phyloP scores from a whole-genome alignment of 2,329 filamentous ascomycete genomes.

The Pyrenochaeta sp. region DNA sequence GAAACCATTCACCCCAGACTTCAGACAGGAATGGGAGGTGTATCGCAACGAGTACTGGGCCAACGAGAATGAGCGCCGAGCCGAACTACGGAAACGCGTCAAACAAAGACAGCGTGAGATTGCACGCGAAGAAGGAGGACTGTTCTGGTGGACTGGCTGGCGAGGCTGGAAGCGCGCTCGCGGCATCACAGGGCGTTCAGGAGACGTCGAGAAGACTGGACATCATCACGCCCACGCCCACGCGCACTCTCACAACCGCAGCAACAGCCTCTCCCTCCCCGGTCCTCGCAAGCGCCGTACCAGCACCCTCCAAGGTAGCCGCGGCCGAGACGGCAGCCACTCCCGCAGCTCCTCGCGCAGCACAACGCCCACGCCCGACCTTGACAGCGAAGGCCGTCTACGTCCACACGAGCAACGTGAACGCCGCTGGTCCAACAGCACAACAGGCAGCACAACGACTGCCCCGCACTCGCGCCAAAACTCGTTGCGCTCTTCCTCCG shows the following conservation, averaged over 20 bases:
- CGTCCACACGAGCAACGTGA: slow-evolving; percentile 28
- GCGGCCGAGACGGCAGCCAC: slow-evolving; percentile 35
- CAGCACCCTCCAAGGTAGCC: slow-evolving; percentile 26
- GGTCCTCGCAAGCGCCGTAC: slow-evolving; percentile 35
- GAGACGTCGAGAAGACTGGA: slow-evolving; percentile 42
- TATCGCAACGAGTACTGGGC: slow-evolving; percentile 98
- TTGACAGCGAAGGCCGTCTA: slow-evolving; percentile 38
- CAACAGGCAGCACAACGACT: slow-evolving; percentile 34
- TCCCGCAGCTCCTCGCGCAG: slow-evolving; percentile 43
- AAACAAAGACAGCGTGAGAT: slow-evolving; percentile 72
- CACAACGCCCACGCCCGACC: slow-evolving; percentile 42
- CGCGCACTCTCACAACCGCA: slow-evolving; percentile 7
- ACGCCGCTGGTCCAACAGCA: slow-evolving; percentile 45
- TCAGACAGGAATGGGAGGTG: slow-evolving; percentile 95
- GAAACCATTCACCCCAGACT: slow-evolving; percentile 93
- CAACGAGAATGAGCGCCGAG: slow-evolving; percentile 87
- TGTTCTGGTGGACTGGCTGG: slow-evolving; percentile 89
- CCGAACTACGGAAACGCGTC: slow-evolving; percentile 74
- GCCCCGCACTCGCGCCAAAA: slow-evolving; percentile 16
- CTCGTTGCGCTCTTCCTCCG: slow-evolving; percentile 27
- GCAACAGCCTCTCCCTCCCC: slow-evolving; percentile 22
- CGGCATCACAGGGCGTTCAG: slow-evolving; percentile 30
- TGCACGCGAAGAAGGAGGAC: slow-evolving; percentile 72
- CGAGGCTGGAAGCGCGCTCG: slow-evolving; percentile 56
- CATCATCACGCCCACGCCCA: slow-evolving; percentile 17